phyloP scores from a whole-genome alignment of 768 basidiomycete genomes.

The Pilatotrama ljubarskyi region DNA sequence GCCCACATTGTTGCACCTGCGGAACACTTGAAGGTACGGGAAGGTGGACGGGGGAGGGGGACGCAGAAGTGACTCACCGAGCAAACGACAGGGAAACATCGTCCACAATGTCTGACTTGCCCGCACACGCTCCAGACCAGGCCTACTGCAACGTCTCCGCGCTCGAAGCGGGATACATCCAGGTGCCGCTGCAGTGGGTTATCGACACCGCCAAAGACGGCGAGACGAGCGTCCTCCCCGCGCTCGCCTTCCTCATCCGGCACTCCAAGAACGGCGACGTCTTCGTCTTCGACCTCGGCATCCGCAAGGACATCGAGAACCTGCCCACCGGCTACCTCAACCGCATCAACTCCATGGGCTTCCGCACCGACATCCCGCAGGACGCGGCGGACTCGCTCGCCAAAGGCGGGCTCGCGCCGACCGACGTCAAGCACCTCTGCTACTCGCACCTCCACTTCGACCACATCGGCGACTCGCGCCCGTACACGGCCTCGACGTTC shows the following conservation, averaged over 20 bases:
- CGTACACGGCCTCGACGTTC: slow-evolving; percentile 48
- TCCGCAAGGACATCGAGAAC: slow-evolving; percentile 41
- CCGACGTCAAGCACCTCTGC: slow-evolving; percentile 45
- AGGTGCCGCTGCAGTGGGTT: slow-evolving; percentile 6
- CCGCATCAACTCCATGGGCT: slow-evolving; percentile 7
- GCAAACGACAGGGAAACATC: background rate
- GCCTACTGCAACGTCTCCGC: slow-evolving; percentile 15
- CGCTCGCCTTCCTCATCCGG: slow-evolving; percentile 51
- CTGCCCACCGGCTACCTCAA: slow-evolving; percentile 7
- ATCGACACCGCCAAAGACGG: slow-evolving; percentile 17
- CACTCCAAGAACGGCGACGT: slow-evolving; percentile 41
- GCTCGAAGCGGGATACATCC: slow-evolving; percentile 10
- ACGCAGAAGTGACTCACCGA: background rate
- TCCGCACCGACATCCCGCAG: slow-evolving; percentile 13
- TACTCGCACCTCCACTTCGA: slow-evolving; percentile 59
- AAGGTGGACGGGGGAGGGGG: no score
- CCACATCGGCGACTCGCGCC: slow-evolving; percentile 46
- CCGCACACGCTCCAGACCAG: slow-evolving; percentile 4
- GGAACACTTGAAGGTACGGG: no score
- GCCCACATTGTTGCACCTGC: no score
- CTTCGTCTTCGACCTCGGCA: slow-evolving; percentile 55
- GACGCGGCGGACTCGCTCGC: slow-evolving; percentile 48
- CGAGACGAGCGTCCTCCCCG: slow-evolving; percentile 33
- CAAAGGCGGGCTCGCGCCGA: slow-evolving; percentile 48
- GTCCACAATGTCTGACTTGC: background rate